Percentiles rank a stretch among this genome's conserved stretches.
Evolutionary conservation across 441 rosid genomes (phyloP).

Genomic region (Gossypium aridum): DNA sequence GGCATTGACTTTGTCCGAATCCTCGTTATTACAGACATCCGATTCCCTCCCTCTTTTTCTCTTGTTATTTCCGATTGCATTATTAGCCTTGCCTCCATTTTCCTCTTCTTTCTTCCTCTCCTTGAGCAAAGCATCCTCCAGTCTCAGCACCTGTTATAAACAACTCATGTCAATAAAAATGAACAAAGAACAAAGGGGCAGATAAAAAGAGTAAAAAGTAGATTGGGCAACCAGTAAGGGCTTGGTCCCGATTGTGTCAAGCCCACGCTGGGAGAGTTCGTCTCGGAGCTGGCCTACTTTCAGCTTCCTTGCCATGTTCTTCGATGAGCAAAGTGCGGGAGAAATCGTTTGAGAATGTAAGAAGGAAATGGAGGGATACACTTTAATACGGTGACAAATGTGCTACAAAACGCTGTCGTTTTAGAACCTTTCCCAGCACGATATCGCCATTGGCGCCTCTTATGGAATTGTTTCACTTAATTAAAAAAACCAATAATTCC

Average conservation of each 20-base stretch:
- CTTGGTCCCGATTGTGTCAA: constrained; percentile 37
- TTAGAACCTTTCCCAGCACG: not conserved
- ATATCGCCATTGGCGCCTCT: not conserved
- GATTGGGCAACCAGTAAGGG: constrained; percentile 28
- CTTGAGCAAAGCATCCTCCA: constrained; percentile 30
- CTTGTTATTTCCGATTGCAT: not conserved
- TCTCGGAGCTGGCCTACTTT: not conserved
- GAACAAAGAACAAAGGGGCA: not conserved
- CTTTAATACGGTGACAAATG: not conserved
- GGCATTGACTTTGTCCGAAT: constrained; percentile 27
- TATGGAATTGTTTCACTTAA: not conserved
- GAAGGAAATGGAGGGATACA: not conserved
- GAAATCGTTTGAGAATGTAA: not conserved
- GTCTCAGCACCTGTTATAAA: constrained; percentile 37
- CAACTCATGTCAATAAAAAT: not conserved
- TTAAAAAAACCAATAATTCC: not conserved
- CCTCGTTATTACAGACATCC: constrained; percentile 9
- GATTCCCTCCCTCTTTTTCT: constrained; percentile 39
- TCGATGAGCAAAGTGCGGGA: not conserved
- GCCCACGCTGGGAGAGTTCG: constrained; percentile 30
- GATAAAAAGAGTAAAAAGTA: not conserved
- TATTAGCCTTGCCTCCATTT: constrained; percentile 1
- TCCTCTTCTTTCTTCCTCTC: constrained; percentile 23
- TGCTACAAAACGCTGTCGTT: constrained; percentile 7
- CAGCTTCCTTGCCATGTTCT: constrained; percentile 5